phyloP scores from a whole-genome alignment of 2,329 filamentous ascomycete species.

The Exophiala calicioides region DNA sequence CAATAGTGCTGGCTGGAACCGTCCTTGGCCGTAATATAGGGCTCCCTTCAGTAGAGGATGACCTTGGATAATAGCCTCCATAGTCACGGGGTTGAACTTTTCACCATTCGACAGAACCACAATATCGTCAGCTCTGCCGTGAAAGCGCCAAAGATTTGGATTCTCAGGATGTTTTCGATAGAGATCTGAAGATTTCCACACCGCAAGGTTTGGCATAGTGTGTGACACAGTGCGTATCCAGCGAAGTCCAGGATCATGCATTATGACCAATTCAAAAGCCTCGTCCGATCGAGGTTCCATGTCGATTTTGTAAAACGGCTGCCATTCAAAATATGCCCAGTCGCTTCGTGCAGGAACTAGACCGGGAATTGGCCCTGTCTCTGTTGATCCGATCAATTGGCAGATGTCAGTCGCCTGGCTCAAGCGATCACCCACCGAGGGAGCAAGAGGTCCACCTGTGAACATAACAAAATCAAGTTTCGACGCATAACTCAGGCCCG shows the following conservation, averaged over 20 bases:
- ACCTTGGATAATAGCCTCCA: constrained; percentile 52
- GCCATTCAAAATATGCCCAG: background rate
- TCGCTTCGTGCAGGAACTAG: background rate
- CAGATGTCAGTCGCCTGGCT: background rate
- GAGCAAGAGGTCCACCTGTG: background rate
- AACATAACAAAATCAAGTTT: background rate
- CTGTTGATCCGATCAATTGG: background rate
- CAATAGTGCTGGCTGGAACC: constrained; percentile 3
- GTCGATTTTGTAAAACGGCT: background rate
- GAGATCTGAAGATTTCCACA: too few species aligned
- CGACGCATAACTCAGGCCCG: background rate
- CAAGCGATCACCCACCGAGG: background rate
- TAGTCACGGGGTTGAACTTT: constrained; percentile 49
- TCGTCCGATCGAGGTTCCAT: too few species aligned
- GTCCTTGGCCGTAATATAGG: constrained; percentile 1
- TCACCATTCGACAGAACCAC: constrained; percentile 52
- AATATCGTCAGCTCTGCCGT: constrained; percentile 48
- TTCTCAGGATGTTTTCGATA: constrained; percentile 10
- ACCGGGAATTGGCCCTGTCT: background rate
- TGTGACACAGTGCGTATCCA: too few species aligned
- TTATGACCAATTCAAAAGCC: too few species aligned
- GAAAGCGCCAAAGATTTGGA: constrained; percentile 45
- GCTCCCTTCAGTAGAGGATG: constrained; percentile 4
- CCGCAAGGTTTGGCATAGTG: too few species aligned
- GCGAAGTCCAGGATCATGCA: too few species aligned